A percentile compares a stretch with the other conserved stretches of the same genome.
phyloP scores from a whole-genome alignment of 1,284 basidiomycete genomes.

The Irpex sp. region DNA sequence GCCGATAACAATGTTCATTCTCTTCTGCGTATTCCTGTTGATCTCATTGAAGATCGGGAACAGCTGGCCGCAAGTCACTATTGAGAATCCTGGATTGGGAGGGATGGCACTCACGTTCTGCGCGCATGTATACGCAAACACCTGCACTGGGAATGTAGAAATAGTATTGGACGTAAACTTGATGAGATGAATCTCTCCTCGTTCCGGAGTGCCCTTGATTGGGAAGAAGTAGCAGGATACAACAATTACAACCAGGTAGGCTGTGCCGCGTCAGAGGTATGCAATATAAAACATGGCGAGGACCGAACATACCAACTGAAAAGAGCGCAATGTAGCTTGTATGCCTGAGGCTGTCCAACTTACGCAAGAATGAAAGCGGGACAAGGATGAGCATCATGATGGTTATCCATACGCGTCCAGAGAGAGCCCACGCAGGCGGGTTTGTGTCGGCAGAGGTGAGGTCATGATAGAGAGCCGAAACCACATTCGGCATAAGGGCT shows the following conservation, averaged over 20 bases:
- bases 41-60: constrained; percentile 96
- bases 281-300: not conserved
- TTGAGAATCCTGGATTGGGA: not conserved
- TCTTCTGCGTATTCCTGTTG: constrained; percentile 68
- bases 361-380: constrained; percentile 84
- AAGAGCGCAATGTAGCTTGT: constrained; percentile 85
- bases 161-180: constrained; percentile 77
- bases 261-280: constrained; percentile 29
- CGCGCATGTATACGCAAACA: constrained; percentile 89
- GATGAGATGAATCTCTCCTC: constrained; percentile 64
- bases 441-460: constrained; percentile 58
- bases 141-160: constrained; percentile 89
- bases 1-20: constrained; percentile 86
- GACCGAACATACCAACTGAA: constrained; percentile 55
- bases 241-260: constrained; percentile 72
- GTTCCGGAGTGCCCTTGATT: constrained; percentile 48
- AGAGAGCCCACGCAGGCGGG: constrained; percentile 70
- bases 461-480: constrained; percentile 76
- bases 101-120: constrained; percentile 67
- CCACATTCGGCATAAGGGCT: constrained; percentile 91
- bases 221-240: constrained; percentile 71
- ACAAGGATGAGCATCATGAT: constrained; percentile 79
- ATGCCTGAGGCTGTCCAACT: constrained; percentile 77
- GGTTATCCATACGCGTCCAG: constrained; percentile 80
- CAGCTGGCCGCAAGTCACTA: constrained; percentile 40